Percentiles rank a stretch among this genome's conserved stretches.
Conservation (phyloP, 805 yeast genomes). For the Metschnikowia anglica region DNA sequence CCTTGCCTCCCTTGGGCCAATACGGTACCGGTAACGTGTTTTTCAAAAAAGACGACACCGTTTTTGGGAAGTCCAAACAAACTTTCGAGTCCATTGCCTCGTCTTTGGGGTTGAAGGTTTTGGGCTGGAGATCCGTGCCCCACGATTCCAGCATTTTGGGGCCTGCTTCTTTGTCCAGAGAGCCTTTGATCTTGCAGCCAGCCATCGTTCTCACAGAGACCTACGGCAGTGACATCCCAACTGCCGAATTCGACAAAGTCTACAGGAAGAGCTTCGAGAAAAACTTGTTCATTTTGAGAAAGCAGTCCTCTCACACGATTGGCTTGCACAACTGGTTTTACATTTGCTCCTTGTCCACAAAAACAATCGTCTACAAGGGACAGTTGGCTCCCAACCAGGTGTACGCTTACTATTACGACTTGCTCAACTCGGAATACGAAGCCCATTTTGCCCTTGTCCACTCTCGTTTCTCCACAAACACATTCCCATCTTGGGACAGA, state of each 20-base stretch:
- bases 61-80: slow-evolving; percentile 64
- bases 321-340: slow-evolving; percentile 97
- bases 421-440: slow-evolving; percentile 86
- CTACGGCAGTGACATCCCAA: slow-evolving; percentile 32
- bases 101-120: slow-evolving; percentile 72
- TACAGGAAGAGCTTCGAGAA: slow-evolving; percentile 73
- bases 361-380: slow-evolving; percentile 94
- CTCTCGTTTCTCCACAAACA: slow-evolving; percentile 95
- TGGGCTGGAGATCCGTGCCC: slow-evolving; percentile 95
- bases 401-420: slow-evolving; percentile 89
- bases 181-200: slow-evolving; percentile 92
- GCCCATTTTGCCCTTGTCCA: slow-evolving; percentile 96
- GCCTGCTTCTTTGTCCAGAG: slow-evolving; percentile 90
- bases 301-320: slow-evolving; percentile 85
- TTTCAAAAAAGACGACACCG: slow-evolving; percentile 81
- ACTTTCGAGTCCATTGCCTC: slow-evolving; percentile 81
- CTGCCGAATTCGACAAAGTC: slow-evolving; percentile 53
- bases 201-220: slow-evolving; percentile 62
- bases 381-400: slow-evolving; percentile 97
- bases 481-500: slow-evolving; percentile 99
- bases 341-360: slow-evolving; percentile 86
- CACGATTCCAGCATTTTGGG: slow-evolving; percentile 93
- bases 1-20: slow-evolving; percentile 76
- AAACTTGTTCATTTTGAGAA: slow-evolving; percentile 80
- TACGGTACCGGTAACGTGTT: slow-evolving; percentile 95